Evolutionary conservation across 2,329 filamentous ascomycete genomes (phyloP), one percentile per base, ranked within the genome.

Genomic region (Ophiostoma ulmi): DNA sequence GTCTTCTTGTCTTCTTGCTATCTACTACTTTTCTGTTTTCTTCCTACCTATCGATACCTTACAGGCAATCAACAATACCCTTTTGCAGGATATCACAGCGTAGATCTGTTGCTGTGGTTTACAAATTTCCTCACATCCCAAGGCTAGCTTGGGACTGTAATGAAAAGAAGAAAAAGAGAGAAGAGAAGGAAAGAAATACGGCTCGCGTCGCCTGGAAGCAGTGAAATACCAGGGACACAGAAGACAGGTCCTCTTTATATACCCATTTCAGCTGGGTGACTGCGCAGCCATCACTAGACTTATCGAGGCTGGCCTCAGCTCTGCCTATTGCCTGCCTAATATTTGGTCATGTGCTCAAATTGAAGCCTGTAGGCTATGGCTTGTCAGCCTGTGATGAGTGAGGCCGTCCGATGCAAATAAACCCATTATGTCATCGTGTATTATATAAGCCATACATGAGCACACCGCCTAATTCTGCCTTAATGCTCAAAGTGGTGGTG

Each of bases 171-270:
- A 58, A 5, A 4, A 26, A 13, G 6, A n/a, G 22, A 44, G 10
- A 44, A 44, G 14, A 8, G 26, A 22, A 55, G 48, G 26, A n/a
- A 36, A 14, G 8, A 65, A 22, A 26, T 31, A 38, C 79, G 75
- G 75, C 83, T 91, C 86, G 89, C 89, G 84, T 90, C 88, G 79
- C 86, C 86, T 83, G 83, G 87, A 86, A 84, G 82, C 85, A 91
- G 89, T 91, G 89, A 88, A 86, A 90, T 86, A 87, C 88, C 84
- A 83, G 85, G 87, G 88, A 91, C 88, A 91, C 89, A 80, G 86
- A 91, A 87, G 80, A 78, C 77, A n/a, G 67, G 75, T 78, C 8
- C 5, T 26, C n/a, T 17, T 26, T 58, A 26, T 58, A 58, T 55
- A 55, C 10, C 22, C 44, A 20, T 48, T 48, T 17, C 20, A n/a